Evolutionary conservation across 2,329 filamentous ascomycete genomes (phyloP).

Genomic region (Colletotrichum sp.): DNA sequence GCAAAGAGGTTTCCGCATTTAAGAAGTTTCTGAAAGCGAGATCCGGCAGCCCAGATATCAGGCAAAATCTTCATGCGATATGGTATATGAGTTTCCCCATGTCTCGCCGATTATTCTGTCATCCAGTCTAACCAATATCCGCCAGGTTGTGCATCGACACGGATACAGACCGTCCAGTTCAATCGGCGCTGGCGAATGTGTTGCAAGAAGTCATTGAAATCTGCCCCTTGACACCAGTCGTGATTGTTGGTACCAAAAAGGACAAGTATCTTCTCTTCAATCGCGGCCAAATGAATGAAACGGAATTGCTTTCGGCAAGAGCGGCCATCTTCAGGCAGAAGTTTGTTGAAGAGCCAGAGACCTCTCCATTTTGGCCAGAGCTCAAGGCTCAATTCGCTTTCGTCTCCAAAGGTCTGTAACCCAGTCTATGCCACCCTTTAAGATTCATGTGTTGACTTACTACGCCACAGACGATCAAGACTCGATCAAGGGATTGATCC

Average conservation of each 20-base stretch:
- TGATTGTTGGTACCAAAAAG: conserved; percentile 31
- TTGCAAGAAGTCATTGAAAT: conserved; percentile 25
- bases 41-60: conserved; percentile 4
- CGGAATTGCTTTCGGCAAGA: neutral
- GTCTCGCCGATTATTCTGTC: too few species aligned
- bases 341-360: neutral
- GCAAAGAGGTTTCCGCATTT: conserved; percentile 26
- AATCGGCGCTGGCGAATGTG: conserved; percentile 29
- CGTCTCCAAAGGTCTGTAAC: neutral
- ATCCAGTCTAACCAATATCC: neutral
- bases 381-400: neutral
- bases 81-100: conserved; percentile 18
- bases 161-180: conserved; percentile 25
- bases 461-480: conserved; percentile 11
- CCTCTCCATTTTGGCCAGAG: neutral
- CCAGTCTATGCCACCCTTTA: neutral
- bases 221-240: conserved; percentile 25
- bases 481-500: conserved; percentile 10
- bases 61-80: conserved; percentile 28
- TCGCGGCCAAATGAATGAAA: neutral
- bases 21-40: conserved; percentile 29
- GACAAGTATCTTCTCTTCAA: conserved; percentile 25
- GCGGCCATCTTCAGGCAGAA: neutral
- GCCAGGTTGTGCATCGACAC: conserved; percentile 30
- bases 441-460: neutral